Evolutionary conservation across 441 rosid species (phyloP).

Genomic region (Heliophila coronopifolia): DNA sequence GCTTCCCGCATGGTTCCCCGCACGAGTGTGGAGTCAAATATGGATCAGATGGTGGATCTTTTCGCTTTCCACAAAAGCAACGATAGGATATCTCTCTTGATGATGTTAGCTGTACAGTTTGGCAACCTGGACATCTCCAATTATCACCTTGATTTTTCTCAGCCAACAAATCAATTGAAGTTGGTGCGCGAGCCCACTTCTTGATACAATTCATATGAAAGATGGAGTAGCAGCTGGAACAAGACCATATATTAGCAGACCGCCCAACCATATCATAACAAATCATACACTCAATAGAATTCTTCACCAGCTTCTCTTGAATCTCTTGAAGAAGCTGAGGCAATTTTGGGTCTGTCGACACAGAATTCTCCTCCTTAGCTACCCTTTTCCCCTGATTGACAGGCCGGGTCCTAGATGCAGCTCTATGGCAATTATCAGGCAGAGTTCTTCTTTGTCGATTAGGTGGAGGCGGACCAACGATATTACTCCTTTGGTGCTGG

Average conservation of each 20-base stretch:
- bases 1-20: slow-evolving; percentile 97
- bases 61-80: slow-evolving; percentile 88
- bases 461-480: slow-evolving; percentile 16
- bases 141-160: slow-evolving; percentile 86
- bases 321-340: slow-evolving; percentile 94
- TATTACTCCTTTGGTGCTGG: slow-evolving; percentile 14
- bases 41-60: slow-evolving; percentile 84
- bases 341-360: slow-evolving; percentile 46
- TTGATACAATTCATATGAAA: slow-evolving; percentile 89
- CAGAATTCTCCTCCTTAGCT: slow-evolving; percentile 26
- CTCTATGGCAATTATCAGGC: slow-evolving; percentile 35
- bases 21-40: slow-evolving; percentile 98
- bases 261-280: slow-evolving; percentile 91
- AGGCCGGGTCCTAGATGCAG: slow-evolving; percentile 32
- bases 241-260: slow-evolving; percentile 84
- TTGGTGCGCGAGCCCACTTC: slow-evolving; percentile 97
- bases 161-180: slow-evolving; percentile 66
- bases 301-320: slow-evolving; percentile 77
- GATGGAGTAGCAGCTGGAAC: slow-evolving; percentile 89
- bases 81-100: slow-evolving; percentile 69
- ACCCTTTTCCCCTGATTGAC: slow-evolving; percentile 38
- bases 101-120: slow-evolving; percentile 69
- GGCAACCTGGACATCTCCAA: slow-evolving; percentile 99
- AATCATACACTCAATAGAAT: slow-evolving; percentile 88
- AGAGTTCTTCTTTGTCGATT: slow-evolving; percentile 19